Percentiles rank a stretch among this genome's conserved stretches.
Evolutionary conservation across 768 basidiomycete species (phyloP).

Genomic region (Kwoniella newhampshirensis): DNA sequence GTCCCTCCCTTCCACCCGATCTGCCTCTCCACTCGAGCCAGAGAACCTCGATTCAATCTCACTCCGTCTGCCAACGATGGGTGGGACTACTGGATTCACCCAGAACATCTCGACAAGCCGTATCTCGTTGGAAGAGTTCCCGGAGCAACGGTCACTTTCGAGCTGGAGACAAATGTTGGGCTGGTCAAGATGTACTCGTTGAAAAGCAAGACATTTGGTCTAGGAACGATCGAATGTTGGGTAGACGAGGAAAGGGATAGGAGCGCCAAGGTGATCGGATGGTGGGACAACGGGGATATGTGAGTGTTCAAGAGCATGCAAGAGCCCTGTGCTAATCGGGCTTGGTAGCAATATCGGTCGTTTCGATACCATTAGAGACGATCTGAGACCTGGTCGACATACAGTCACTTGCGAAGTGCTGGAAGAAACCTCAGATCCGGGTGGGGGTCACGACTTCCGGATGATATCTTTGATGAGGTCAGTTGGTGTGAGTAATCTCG

Average conservation of each 20-base stretch:
- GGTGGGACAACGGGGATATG: conserved; percentile 47
- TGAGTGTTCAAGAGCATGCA: conserved; percentile 19
- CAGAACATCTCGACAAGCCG: conserved; percentile 47
- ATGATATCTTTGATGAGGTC: conserved; percentile 45
- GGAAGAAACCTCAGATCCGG: conserved; percentile 41
- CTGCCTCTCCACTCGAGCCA: conserved; percentile 35
- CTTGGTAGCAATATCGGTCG: conserved; percentile 23
- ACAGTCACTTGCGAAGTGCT: conserved; percentile 42
- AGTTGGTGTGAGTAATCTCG: conserved; percentile 5
- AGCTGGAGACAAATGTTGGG: conserved; percentile 45
- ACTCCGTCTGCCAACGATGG: conserved; percentile 38
- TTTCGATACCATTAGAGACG: conserved; percentile 24
- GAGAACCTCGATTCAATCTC: conserved; percentile 38
- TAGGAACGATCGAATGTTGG: conserved; percentile 50
- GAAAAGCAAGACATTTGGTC: conserved; percentile 43
- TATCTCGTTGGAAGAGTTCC: conserved; percentile 41
- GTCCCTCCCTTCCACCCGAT: conserved; percentile 38
- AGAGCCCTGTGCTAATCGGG: not conserved
- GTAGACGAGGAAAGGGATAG: conserved; percentile 35
- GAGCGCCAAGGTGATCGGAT: conserved; percentile 39
- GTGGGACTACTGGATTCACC: conserved; percentile 48
- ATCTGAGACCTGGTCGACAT: conserved; percentile 35
- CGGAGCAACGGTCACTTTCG: conserved; percentile 39
- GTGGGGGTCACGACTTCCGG: conserved; percentile 44
- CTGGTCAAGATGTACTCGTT: conserved; percentile 50